Evolutionary conservation across 805 yeast genomes (phyloP).

Genomic region (Lipomyces yamadae): DNA sequence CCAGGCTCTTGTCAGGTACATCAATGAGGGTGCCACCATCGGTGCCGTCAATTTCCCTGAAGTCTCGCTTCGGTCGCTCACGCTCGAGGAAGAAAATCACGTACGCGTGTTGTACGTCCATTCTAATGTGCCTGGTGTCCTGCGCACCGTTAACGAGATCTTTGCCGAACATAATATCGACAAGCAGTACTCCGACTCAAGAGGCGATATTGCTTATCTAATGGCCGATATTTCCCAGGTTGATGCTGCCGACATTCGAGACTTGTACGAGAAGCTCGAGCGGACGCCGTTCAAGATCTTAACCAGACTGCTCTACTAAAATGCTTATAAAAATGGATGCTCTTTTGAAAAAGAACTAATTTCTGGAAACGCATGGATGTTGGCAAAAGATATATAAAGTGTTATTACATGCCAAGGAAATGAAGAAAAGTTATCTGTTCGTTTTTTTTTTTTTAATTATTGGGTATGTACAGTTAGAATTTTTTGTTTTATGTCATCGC

Average conservation of each 20-base stretch:
- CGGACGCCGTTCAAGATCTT: constrained; percentile 88
- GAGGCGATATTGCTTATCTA: constrained; percentile 93
- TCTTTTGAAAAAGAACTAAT: background rate
- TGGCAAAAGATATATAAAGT: background rate
- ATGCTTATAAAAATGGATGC: background rate
- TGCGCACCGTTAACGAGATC: constrained; percentile 95
- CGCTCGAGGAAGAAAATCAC: constrained; percentile 76
- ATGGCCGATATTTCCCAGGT: constrained; percentile 97
- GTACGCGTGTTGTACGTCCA: constrained; percentile 96
- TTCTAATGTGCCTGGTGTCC: constrained; percentile 98
- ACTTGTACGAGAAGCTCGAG: constrained; percentile 81
- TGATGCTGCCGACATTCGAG: constrained; percentile 77
- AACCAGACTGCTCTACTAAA: constrained; percentile 83
- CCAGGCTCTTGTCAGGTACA: constrained; percentile 81
- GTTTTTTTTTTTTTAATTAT: background rate
- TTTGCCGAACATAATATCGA: constrained; percentile 94
- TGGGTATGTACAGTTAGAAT: background rate
- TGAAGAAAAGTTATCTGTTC: background rate
- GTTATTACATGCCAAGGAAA: background rate
- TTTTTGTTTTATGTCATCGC: background rate
- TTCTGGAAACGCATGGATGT: background rate
- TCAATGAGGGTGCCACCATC: constrained; percentile 91
- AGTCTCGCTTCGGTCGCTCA: constrained; percentile 85
- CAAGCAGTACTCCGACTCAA: constrained; percentile 96
- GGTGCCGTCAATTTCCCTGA: constrained; percentile 99